Evolutionary conservation across 2,329 filamentous ascomycete species (phyloP).

Genomic region (Scytalidium lignicola): DNA sequence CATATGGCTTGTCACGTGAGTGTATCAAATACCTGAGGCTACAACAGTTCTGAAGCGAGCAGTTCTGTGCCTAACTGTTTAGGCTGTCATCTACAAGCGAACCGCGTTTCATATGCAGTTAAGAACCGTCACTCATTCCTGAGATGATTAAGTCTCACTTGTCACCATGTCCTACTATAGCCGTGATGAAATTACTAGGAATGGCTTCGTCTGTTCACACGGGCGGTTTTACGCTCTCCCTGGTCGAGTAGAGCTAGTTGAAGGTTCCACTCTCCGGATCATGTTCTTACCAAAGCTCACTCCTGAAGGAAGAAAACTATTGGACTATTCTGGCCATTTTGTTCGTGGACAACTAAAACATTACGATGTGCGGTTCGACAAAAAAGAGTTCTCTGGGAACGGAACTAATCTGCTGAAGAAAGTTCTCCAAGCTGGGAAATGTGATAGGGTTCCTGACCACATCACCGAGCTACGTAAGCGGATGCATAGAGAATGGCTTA

Average conservation of each 20-base stretch:
- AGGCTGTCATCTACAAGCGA: too few species aligned
- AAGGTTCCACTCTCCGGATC: slow-evolving; percentile 5
- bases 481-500: slow-evolving; percentile 3
- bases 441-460: slow-evolving; percentile 4
- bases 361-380: slow-evolving; percentile 3
- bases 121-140: too few species aligned
- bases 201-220: too few species aligned
- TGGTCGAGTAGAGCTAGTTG: background rate
- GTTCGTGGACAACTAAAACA: slow-evolving; percentile 7
- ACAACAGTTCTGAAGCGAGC: too few species aligned
- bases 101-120: too few species aligned
- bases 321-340: slow-evolving; percentile 3
- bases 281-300: slow-evolving; percentile 6
- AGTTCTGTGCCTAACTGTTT: too few species aligned
- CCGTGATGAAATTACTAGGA: too few species aligned
- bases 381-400: slow-evolving; percentile 5
- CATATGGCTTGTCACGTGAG: too few species aligned
- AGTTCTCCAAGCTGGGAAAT: slow-evolving; percentile 7
- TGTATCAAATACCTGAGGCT: too few species aligned
- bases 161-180: too few species aligned
- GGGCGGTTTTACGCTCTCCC: too few species aligned
- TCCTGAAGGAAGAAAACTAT: slow-evolving; percentile 1
- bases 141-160: too few species aligned
- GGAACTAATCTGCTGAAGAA: slow-evolving; percentile 10
- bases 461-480: slow-evolving; percentile 3